A percentile compares a stretch with the other conserved stretches of the same genome.
Evolutionary conservation across 257 asterid genomes (phyloP).

Genomic region (Nicotiana otophora): DNA sequence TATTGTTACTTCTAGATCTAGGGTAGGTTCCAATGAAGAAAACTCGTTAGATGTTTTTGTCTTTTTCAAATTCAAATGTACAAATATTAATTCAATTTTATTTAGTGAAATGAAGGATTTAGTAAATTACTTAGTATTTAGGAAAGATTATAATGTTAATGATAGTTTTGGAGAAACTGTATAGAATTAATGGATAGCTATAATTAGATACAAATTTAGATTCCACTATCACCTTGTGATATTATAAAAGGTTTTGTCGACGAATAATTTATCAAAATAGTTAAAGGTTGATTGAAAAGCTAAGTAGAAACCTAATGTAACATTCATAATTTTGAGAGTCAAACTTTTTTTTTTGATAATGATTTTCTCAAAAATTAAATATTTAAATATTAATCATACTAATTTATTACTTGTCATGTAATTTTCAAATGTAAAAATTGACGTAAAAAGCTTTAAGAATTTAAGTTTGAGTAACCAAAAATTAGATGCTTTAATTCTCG

Average conservation of each 20-base stretch:
- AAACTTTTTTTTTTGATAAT: too few relatives aligned
- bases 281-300: not conserved
- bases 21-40: not conserved
- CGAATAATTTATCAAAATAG: not conserved
- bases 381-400: too few relatives aligned
- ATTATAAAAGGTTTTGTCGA: not conserved
- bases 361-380: too few relatives aligned
- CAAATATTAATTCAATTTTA: not conserved
- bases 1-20: not conserved
- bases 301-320: not conserved
- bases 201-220: not conserved
- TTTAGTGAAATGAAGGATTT: not conserved
- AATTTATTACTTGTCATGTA: too few relatives aligned
- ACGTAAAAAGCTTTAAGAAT: too few relatives aligned
- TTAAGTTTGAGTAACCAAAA: too few relatives aligned
- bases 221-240: not conserved
- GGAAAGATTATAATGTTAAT: not conserved
- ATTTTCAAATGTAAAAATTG: too few relatives aligned
- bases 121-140: not conserved
- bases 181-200: not conserved
- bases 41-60: not conserved
- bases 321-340: not conserved
- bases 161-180: not conserved
- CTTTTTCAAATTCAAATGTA: not conserved
- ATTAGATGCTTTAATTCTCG: too few relatives aligned